phyloP scores from a whole-genome alignment of 768 basidiomycete species.

The Macrolepiota albuminosa region DNA sequence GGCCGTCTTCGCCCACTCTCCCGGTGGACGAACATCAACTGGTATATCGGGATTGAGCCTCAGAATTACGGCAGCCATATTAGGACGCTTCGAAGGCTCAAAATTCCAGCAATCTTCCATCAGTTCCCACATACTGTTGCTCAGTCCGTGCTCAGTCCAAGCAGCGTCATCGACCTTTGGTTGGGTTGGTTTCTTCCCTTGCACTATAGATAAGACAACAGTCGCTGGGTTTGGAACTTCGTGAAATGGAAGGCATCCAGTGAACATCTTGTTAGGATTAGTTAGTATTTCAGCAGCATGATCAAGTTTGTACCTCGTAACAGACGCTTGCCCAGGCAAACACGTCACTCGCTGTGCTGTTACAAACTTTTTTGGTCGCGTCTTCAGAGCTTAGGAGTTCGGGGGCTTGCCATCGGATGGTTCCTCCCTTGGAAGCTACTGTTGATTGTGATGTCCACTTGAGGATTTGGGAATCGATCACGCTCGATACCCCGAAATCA shows the following conservation, averaged over 20 bases:
- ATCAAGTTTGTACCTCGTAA: background rate
- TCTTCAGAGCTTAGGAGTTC: background rate
- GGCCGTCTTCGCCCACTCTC: background rate
- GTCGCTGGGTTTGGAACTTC: background rate
- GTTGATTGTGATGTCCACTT: background rate
- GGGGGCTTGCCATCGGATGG: background rate
- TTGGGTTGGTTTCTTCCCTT: background rate
- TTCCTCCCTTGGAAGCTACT: background rate
- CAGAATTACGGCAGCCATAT: background rate
- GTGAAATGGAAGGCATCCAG: background rate
- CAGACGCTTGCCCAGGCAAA: slow-evolving; percentile 8
- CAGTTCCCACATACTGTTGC: background rate
- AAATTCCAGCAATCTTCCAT: slow-evolving; percentile 4
- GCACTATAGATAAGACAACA: background rate
- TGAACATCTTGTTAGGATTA: background rate
- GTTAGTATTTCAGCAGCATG: background rate
- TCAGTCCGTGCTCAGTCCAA: background rate
- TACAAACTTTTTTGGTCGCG: background rate
- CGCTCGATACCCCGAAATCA: slow-evolving; percentile 20
- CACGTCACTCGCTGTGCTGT: background rate
- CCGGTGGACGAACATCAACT: background rate
- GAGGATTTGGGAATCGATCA: background rate
- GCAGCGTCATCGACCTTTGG: background rate
- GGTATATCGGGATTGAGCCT: background rate
- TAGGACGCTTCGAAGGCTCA: background rate